Base-by-base conservation (phyloP, 2,329 filamentous ascomycete genomes). In the Arthrobotrys pseudoclavata region DNA sequence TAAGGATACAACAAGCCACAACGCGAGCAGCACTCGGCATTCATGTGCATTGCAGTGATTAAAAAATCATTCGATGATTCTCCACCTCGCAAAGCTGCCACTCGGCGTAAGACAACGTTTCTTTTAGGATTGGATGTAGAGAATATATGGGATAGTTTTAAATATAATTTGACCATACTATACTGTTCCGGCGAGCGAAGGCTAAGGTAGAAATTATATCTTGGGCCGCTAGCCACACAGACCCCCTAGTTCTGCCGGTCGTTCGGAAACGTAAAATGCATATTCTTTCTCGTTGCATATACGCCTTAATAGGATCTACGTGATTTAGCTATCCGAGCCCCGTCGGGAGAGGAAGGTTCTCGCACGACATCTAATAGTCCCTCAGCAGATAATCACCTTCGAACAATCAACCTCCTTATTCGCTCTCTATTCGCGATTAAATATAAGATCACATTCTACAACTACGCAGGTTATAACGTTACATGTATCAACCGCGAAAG, bases 1-100 rank as follows among this genome's bases (percentile, higher is more conserved):
- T 69, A 69, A 61, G 18, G 53, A 69, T 69, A 13, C 66, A 69
- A 69, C 66, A 69, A 31, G 37, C 53, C 31, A 40, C 66, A 69
- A 69, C 66, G 18, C 50, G 26, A 15, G 18, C 34, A 42, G 15
- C 22, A 13, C n/a, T 42, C 7, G 26, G 24, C 50, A 29, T 53
- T 22, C 18, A 24, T 29, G 50, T 31, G 26, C 20, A 31, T 53
- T 52, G 9, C 13, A 52, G n/a, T 48, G 7, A 12, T 12, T 2
- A 48, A 48, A 20, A 47, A 20, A 47, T 10, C 42, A 48, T 2
- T 4, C 15, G 5, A 42, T 42, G 37, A 42, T 42, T n/a, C 9
- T n/a, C 45, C 22, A 5, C 22, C 20, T 22, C 20, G 12, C 3
- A 50, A 12, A 50, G 5, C 22, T 3, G 47, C 47, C 5, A 13